These are phyloP conservation scores for Diplodia sapinea DNA, from an alignment of 2,329 filamentous ascomycete genomes.

Conservation along the genomic window DNA sequence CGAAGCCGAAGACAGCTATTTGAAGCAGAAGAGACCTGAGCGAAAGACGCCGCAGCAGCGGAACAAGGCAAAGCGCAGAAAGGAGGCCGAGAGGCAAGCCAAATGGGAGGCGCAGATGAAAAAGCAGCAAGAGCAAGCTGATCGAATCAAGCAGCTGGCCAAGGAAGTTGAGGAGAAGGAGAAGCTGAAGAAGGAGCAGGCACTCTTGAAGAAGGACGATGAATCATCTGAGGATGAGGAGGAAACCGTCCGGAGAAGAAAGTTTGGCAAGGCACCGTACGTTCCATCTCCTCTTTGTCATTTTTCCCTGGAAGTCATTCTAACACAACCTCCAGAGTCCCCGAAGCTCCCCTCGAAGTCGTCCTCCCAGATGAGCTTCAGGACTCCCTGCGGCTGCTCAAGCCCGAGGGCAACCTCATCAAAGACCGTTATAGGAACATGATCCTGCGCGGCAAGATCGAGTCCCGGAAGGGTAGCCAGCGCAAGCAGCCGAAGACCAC, in stretches of 20 bases:
- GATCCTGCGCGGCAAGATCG: slow-evolving; percentile 86
- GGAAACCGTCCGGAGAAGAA: slow-evolving; percentile 66
- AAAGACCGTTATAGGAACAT: slow-evolving; percentile 91
- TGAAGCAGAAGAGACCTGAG: slow-evolving; percentile 75
- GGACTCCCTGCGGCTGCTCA: slow-evolving; percentile 60
- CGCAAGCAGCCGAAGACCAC: slow-evolving; percentile 81
- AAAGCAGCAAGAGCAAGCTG: slow-evolving; percentile 72
- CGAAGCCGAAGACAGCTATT: slow-evolving; percentile 56
- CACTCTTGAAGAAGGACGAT: slow-evolving; percentile 39
- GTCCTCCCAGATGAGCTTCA: slow-evolving; percentile 58
- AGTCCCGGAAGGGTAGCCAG: slow-evolving; percentile 80
- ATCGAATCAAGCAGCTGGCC: slow-evolving; percentile 73
- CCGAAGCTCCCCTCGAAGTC: slow-evolving; percentile 65
- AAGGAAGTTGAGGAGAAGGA: slow-evolving; percentile 68
- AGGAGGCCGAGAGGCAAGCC: slow-evolving; percentile 79
- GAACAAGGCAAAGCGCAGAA: slow-evolving; percentile 86
- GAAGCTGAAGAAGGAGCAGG: slow-evolving; percentile 44
- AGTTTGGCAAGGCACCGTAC: slow-evolving; percentile 69
- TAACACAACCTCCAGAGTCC: slow-evolving; percentile 59
- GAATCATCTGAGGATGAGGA: slow-evolving; percentile 48
- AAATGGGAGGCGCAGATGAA: slow-evolving; percentile 79
- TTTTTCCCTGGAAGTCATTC: not conserved
- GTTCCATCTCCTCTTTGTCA: slow-evolving; percentile 32
- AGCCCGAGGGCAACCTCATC: slow-evolving; percentile 93
- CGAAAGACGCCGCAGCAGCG: slow-evolving; percentile 86